Conservation (phyloP, 768 basidiomycete genomes). For the Boletus reticuloceps region DNA sequence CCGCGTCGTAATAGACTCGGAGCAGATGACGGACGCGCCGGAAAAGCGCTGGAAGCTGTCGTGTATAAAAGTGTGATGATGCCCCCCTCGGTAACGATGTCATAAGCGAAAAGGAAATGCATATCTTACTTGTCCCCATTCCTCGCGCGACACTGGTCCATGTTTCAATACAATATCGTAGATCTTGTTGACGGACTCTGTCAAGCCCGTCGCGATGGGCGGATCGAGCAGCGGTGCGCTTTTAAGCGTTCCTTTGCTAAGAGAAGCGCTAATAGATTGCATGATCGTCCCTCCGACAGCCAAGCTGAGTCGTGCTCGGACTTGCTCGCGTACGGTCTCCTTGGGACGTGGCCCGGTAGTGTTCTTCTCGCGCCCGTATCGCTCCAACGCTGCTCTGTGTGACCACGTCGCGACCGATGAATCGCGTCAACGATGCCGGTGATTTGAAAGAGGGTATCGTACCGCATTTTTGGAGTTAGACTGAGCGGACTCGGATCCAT, state of each 20-base stretch:
- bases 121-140: neutral
- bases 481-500: neutral
- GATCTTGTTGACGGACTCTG: neutral
- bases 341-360: neutral
- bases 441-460: neutral
- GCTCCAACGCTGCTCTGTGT: neutral
- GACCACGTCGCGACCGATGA: neutral
- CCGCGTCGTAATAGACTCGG: neutral
- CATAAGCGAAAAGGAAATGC: neutral
- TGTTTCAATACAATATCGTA: neutral
- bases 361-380: neutral
- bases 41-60: neutral
- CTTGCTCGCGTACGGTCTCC: neutral
- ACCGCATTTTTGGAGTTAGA: neutral
- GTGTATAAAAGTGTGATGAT: no score
- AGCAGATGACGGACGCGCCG: neutral
- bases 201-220: neutral
- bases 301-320: neutral
- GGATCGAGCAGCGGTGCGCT: neutral
- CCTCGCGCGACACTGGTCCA: neutral
- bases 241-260: neutral
- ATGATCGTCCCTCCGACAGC: neutral
- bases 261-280: neutral
- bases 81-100: neutral
- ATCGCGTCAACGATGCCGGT: no score